phyloP scores from a whole-genome alignment of 441 rosid species.

The Omphalea diandra region DNA sequence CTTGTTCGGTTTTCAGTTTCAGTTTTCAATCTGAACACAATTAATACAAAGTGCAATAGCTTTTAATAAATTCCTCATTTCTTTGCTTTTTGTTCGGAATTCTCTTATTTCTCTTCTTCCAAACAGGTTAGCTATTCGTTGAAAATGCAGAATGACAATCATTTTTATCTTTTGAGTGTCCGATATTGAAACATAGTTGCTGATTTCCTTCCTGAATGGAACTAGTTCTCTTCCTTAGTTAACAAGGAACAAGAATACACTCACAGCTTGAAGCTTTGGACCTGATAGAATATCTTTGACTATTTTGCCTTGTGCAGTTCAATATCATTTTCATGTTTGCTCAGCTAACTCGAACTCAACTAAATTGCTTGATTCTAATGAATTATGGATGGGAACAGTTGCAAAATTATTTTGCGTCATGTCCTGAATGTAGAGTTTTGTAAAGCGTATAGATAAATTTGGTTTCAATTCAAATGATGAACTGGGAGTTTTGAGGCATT shows the following conservation, averaged over 20 bases:
- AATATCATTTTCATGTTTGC: background rate
- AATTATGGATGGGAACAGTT: conserved; percentile 2
- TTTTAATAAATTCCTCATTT: background rate
- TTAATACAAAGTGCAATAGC: background rate
- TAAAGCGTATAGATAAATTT: background rate
- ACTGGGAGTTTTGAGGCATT: background rate
- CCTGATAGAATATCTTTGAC: background rate
- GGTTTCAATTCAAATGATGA: conserved; percentile 5
- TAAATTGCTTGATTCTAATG: background rate
- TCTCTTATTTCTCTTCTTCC: background rate
- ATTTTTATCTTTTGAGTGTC: background rate
- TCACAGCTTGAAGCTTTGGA: background rate
- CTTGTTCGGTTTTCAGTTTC: too few relatives aligned
- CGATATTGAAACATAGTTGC: background rate
- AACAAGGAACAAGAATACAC: background rate
- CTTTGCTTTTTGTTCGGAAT: background rate
- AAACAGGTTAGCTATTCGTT: background rate
- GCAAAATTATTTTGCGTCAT: background rate
- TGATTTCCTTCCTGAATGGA: background rate
- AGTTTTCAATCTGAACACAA: background rate
- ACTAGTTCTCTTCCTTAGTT: background rate
- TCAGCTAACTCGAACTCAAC: background rate
- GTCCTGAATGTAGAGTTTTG: background rate
- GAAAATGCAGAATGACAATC: background rate
- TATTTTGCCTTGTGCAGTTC: background rate